phyloP scores from a whole-genome alignment of 2,329 filamentous ascomycete species.

The Fusarium aywerte region DNA sequence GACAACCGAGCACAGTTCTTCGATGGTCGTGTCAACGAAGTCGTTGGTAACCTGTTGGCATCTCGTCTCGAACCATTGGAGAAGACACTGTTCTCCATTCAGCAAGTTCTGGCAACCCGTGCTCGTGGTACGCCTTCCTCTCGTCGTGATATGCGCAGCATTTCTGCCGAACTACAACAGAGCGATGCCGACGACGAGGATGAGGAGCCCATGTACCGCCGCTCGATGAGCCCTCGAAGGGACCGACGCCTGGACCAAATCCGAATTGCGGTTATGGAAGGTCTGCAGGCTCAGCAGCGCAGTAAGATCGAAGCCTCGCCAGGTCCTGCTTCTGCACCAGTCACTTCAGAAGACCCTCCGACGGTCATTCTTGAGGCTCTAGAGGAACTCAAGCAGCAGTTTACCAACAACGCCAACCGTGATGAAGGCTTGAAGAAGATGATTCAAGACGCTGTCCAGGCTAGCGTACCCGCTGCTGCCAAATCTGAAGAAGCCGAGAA shows the following conservation, averaged over 20 bases:
- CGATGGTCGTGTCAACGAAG: slow-evolving; percentile 85
- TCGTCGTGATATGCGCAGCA: slow-evolving; percentile 69
- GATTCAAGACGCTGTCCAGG: slow-evolving; percentile 71
- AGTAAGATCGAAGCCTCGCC: slow-evolving; percentile 50
- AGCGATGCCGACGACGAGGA: slow-evolving; percentile 97
- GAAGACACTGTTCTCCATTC: slow-evolving; percentile 79
- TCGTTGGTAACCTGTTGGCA: slow-evolving; percentile 82
- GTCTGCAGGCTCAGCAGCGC: slow-evolving; percentile 68
- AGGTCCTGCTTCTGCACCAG: slow-evolving; percentile 24
- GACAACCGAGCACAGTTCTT: slow-evolving; percentile 87
- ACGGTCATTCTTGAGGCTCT: slow-evolving; percentile 73
- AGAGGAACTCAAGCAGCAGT: slow-evolving; percentile 67
- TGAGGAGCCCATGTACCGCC: slow-evolving; percentile 73
- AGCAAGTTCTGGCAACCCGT: slow-evolving; percentile 71
- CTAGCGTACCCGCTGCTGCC: slow-evolving; percentile 64
- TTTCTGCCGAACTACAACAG: slow-evolving; percentile 76
- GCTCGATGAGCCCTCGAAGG: slow-evolving; percentile 79
- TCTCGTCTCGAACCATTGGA: slow-evolving; percentile 84
- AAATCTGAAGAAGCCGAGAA: slow-evolving; percentile 63
- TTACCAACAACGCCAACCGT: slow-evolving; percentile 41
- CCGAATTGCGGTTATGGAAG: slow-evolving; percentile 77
- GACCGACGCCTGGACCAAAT: slow-evolving; percentile 88
- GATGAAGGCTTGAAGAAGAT: slow-evolving; percentile 68
- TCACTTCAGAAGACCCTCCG: slow-evolving; percentile 25
- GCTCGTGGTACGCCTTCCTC: slow-evolving; percentile 66